These are phyloP conservation scores for Solanum dulcamara DNA, from an alignment of 257 asterid genomes.

Conservation along the genomic window DNA sequence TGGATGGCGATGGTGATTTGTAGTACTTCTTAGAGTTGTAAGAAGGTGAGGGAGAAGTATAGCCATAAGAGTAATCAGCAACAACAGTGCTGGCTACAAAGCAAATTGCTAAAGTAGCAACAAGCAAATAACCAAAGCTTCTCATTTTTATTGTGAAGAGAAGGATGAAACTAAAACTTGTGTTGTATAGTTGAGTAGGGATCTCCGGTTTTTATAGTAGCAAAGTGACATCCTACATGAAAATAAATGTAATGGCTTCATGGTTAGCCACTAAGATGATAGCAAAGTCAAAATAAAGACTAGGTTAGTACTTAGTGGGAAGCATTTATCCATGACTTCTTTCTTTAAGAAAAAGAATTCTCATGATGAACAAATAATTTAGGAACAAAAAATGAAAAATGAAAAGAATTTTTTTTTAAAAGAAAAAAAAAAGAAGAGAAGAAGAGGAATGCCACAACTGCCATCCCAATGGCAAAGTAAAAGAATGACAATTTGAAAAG, in stretches of 20 bases:
- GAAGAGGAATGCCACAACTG: neutral
- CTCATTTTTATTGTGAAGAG: neutral
- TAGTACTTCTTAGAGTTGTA: too few relatives aligned
- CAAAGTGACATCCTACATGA: too few relatives aligned
- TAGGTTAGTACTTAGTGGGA: neutral
- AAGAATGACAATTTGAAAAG: neutral
- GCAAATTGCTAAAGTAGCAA: too few relatives aligned
- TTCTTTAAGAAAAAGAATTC: neutral
- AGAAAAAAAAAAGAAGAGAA: neutral
- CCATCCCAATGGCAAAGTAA: neutral
- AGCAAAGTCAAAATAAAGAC: neutral
- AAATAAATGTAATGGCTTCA: neutral
- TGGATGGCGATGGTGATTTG: too few relatives aligned
- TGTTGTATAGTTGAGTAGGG: neutral
- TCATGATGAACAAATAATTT: neutral
- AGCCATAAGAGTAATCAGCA: too few relatives aligned
- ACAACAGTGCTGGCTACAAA: too few relatives aligned
- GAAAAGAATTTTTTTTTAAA: too few relatives aligned
- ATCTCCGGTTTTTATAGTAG: too few relatives aligned
- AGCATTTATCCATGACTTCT: neutral
- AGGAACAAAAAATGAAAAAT: neutral
- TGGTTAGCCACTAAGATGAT: neutral
- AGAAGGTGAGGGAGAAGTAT: too few relatives aligned
- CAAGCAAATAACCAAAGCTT: too few relatives aligned
- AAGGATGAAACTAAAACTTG: neutral